Evolutionary conservation across 768 basidiomycete species (phyloP), one percentile per base, ranked within the genome.

Genomic region (Coprinopsis strossmayeri): DNA sequence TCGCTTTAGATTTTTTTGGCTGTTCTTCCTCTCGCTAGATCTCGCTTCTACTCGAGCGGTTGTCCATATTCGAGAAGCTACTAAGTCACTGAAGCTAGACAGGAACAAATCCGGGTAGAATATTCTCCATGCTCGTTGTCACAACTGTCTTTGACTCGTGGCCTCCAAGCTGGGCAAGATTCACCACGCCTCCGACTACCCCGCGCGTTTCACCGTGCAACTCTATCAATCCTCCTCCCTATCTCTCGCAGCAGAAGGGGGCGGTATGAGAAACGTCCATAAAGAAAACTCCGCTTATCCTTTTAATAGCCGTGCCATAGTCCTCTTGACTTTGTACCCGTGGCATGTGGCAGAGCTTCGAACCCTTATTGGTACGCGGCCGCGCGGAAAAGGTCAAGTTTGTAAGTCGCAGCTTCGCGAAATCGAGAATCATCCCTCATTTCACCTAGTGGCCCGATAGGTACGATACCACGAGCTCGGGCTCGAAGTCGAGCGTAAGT

Each of bases 391-490:
- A 42, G 18, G 25, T 18, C 13, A 7, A 42, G 24, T 42, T 20
- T 13, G 41, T 42, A 42, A 42, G 41, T 25, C 12, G 5, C 41
- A 21, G 10, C 41, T 42, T 42, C 41, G 23, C 41, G 41, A 42
- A 42, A 26, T 42, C 24, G 41, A 42, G 37, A 38, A 38, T 38
- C 37, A 32, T 32, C 15, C 15, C 30, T 28, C 43, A 45, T 7
- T n/a, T n/a, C n/a, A n/a, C n/a, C n/a, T n/a, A n/a, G n/a, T n/a
- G 43, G n/a, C 28, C 25, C 43, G 43, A 32, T 45, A 21, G 40
- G 27, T 20, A 45, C n/a, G 21, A 28, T n/a, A 32, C 43, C 43
- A 45, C 43, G 43, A 45, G 27, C 27, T 45, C 43, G 27, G 43
- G 9, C 27, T 28, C 43, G 25, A 11, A 7, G 9, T 5, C 27